Evolutionary conservation across 352 stramenopile species (phyloP).

Genomic region (Peronospora belbahrii): DNA sequence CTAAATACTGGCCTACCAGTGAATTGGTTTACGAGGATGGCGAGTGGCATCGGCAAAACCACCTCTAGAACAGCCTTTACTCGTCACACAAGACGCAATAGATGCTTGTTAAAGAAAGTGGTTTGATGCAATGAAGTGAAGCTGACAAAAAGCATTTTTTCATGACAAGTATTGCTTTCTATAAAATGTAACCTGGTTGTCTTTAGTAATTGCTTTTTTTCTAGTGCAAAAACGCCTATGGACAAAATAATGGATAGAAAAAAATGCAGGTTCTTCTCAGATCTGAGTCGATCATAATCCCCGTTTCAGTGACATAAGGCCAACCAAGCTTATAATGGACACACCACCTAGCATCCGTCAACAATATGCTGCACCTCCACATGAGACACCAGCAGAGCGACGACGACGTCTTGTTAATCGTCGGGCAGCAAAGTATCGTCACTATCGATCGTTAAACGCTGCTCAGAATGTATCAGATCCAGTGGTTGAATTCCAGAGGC

Average conservation of each 20-base stretch:
- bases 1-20: conserved; percentile 87
- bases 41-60: conserved; percentile 64
- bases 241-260: too few species aligned
- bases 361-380: conserved; percentile 37
- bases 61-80: conserved; percentile 23
- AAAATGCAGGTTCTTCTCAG: neutral
- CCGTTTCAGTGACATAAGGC: neutral
- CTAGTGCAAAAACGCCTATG: too few species aligned
- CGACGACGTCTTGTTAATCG: conserved; percentile 46
- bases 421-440: conserved; percentile 63
- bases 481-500: conserved; percentile 24
- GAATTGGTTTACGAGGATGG: conserved; percentile 74
- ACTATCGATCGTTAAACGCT: conserved; percentile 21
- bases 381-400: conserved; percentile 39
- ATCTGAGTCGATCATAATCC: neutral
- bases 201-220: too few species aligned
- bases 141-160: too few species aligned
- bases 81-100: neutral
- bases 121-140: too few species aligned
- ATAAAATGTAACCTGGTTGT: too few species aligned
- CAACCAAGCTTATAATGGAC: conserved; percentile 18
- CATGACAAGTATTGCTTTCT: too few species aligned
- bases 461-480: conserved; percentile 2
- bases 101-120: neutral
- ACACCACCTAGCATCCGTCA: conserved; percentile 45